phyloP scores from a whole-genome alignment of 768 basidiomycete genomes.

The Lentinula boryana region DNA sequence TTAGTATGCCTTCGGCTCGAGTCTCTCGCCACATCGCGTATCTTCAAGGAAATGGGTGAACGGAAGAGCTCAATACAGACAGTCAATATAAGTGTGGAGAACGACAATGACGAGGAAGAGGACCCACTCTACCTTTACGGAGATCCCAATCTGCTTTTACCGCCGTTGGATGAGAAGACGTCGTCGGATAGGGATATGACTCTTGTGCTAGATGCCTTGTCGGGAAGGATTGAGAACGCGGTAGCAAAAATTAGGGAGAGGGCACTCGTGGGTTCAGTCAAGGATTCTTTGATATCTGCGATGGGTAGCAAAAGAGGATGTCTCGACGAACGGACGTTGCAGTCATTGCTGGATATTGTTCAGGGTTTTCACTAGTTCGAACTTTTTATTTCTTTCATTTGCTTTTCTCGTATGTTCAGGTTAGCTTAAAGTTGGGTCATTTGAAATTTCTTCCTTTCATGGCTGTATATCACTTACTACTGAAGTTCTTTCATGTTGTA shows the following conservation, averaged over 20 bases:
- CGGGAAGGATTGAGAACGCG: conserved; percentile 7
- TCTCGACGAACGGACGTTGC: conserved; percentile 8
- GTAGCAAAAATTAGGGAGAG: conserved; percentile 12
- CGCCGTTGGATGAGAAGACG: conserved; percentile 21
- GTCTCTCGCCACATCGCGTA: conserved; percentile 56
- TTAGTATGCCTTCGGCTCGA: conserved; percentile 75
- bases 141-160: conserved; percentile 60
- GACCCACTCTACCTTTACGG: conserved; percentile 40
- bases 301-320: conserved; percentile 1
- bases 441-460: background rate
- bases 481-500: background rate
- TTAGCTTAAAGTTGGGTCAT: background rate
- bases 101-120: conserved; percentile 18
- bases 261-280: background rate
- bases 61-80: conserved; percentile 40
- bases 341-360: conserved; percentile 3
- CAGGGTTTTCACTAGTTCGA: background rate
- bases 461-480: background rate
- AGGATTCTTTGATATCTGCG: conserved; percentile 2
- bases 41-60: conserved; percentile 44
- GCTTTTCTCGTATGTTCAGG: no score
- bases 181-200: conserved; percentile 7
- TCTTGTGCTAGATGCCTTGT: conserved; percentile 3
- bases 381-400: background rate
- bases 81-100: conserved; percentile 8